Evolutionary conservation across 257 asterid species (phyloP).

Genomic region (Solanum corneliomulleri): DNA sequence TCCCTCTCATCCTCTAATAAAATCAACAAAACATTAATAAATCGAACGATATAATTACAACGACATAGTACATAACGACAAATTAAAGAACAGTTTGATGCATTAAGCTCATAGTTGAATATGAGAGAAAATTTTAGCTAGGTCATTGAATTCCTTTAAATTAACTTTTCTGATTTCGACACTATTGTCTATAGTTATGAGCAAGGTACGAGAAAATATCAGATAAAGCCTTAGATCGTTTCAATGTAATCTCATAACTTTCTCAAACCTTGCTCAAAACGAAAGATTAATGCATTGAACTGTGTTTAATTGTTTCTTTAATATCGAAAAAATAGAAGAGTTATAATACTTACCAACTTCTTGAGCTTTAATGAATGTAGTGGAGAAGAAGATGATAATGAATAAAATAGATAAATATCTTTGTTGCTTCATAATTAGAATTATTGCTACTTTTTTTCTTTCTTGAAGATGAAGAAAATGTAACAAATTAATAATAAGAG

Average conservation of each 20-base stretch:
- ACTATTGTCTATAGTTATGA: neutral
- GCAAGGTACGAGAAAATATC: neutral
- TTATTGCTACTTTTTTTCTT: neutral
- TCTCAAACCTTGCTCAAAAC: neutral
- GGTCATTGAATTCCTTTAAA: neutral
- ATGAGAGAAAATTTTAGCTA: neutral
- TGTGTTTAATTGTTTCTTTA: neutral
- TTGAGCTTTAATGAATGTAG: neutral
- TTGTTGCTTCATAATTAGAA: neutral
- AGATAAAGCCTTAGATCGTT: neutral
- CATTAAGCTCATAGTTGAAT: neutral
- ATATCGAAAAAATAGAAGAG: neutral
- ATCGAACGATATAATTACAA: neutral
- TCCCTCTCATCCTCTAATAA: constrained; percentile 7
- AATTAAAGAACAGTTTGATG: neutral
- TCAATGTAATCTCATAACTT: neutral
- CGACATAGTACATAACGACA: neutral
- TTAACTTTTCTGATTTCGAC: neutral
- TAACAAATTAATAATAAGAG: neutral
- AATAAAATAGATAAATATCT: neutral
- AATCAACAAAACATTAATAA: neutral
- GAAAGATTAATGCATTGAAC: neutral
- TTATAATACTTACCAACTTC: neutral
- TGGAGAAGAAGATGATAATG: neutral
- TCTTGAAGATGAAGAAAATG: neutral